Evolutionary conservation across 331 rosid species (phyloP).

Genomic region (Saraca asoca): DNA sequence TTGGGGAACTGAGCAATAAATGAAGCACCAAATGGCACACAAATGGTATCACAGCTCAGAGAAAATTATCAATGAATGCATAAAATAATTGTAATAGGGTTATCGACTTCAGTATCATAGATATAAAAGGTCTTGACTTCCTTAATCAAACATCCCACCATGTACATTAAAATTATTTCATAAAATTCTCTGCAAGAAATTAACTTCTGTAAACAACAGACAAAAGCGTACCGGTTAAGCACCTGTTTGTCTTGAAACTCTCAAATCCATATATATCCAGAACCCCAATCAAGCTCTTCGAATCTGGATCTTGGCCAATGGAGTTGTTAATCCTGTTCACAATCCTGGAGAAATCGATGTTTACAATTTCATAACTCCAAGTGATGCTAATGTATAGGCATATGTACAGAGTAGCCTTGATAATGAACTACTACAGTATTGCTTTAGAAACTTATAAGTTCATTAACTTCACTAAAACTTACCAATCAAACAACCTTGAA

Average conservation of each 20-base stretch:
- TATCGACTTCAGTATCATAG: slow-evolving; percentile 24
- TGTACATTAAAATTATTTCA: slow-evolving; percentile 25
- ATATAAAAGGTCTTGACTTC: neutral
- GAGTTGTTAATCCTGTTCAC: slow-evolving; percentile 82
- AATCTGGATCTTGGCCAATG: slow-evolving; percentile 83
- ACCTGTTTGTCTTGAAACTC: slow-evolving; percentile 99
- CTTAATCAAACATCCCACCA: slow-evolving; percentile 29
- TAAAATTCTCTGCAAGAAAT: slow-evolving; percentile 32
- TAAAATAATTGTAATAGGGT: neutral
- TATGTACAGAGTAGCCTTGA: neutral
- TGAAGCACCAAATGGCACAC: neutral
- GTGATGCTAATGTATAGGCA: neutral
- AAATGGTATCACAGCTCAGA: neutral
- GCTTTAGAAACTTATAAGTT: neutral
- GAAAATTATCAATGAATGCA: neutral
- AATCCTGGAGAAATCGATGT: slow-evolving; percentile 55
- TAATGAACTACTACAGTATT: slow-evolving; percentile 11
- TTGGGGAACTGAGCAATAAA: too few relatives aligned
- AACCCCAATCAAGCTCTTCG: slow-evolving; percentile 78
- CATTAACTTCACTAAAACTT: slow-evolving; percentile 35
- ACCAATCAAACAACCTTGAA: slow-evolving; percentile 91
- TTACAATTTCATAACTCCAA: neutral
- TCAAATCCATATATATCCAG: slow-evolving; percentile 96
- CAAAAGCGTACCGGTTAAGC: slow-evolving; percentile 61
- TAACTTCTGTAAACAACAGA: slow-evolving; percentile 41